phyloP scores from a whole-genome alignment of 495 filamentous ascomycete species.

The Entonaema liquescens region DNA sequence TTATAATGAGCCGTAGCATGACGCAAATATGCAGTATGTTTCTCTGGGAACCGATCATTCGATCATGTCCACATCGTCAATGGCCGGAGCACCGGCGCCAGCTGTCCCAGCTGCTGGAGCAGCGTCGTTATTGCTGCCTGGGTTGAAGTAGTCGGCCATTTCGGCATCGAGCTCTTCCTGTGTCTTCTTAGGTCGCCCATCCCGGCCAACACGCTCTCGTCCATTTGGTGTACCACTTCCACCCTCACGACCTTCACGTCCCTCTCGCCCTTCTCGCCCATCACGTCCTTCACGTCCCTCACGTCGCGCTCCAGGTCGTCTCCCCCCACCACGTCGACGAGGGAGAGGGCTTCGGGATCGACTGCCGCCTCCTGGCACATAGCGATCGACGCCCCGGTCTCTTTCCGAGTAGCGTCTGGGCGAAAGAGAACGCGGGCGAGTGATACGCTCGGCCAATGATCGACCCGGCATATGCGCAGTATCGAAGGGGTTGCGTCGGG shows the following conservation, averaged over 20 bases:
- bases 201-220: slow-evolving; percentile 49
- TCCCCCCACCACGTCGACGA: slow-evolving; percentile 49
- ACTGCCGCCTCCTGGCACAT: slow-evolving; percentile 71
- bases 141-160: slow-evolving; percentile 92
- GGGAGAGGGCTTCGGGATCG: slow-evolving; percentile 60
- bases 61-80: slow-evolving; percentile 54
- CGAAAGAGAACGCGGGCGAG: slow-evolving; percentile 61
- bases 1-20: neutral
- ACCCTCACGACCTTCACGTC: neutral
- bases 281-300: slow-evolving; percentile 29
- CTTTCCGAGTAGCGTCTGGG: slow-evolving; percentile 69
- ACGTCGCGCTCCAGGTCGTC: slow-evolving; percentile 61
- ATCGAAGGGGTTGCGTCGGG: slow-evolving; percentile 65
- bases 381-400: slow-evolving; percentile 81
- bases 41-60: slow-evolving; percentile 34
- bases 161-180: slow-evolving; percentile 92
- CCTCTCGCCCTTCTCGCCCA: neutral
- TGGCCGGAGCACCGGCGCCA: slow-evolving; percentile 34
- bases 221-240: slow-evolving; percentile 47
- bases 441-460: slow-evolving; percentile 80
- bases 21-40: neutral
- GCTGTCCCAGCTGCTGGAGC: slow-evolving; percentile 31
- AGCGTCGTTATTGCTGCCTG: slow-evolving; percentile 48
- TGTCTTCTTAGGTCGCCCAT: slow-evolving; percentile 82
- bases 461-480: slow-evolving; percentile 62